Conservation (phyloP, 2,329 filamentous ascomycete species). For the Curvularia sp. region DNA sequence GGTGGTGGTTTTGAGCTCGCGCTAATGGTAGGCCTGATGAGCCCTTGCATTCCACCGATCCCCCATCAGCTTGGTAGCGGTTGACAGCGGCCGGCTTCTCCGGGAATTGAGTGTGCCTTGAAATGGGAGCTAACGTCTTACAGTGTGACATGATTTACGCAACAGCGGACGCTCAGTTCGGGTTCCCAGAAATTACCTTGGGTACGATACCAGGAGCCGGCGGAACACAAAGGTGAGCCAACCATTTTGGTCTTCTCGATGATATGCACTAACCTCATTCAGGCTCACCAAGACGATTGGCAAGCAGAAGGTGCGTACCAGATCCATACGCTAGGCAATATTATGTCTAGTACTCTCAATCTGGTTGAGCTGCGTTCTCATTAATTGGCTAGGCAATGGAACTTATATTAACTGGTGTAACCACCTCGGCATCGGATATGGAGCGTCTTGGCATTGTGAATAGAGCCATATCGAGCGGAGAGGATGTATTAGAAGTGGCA, state of each 20-base stretch:
- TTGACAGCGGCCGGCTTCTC: conserved; percentile 9
- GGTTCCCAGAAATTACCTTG: conserved; percentile 94
- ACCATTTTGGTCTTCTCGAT: background rate
- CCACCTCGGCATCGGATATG: conserved; percentile 49
- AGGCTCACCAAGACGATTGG: conserved; percentile 73
- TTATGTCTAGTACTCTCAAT: conserved; percentile 9
- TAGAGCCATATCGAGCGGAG: conserved; percentile 45
- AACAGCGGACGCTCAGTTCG: conserved; percentile 83
- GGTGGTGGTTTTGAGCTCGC: conserved; percentile 94
- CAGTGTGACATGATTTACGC: conserved; percentile 82
- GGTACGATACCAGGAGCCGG: conserved; percentile 91
- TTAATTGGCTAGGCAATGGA: conserved; percentile 53
- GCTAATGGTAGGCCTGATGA: conserved; percentile 74
- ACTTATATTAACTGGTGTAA: conserved; percentile 53
- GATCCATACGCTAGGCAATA: conserved; percentile 16
- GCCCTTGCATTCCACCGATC: conserved; percentile 47
- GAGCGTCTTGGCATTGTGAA: conserved; percentile 54
- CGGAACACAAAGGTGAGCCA: conserved; percentile 69
- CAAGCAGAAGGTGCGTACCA: conserved; percentile 46
- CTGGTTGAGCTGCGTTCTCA: conserved; percentile 6
- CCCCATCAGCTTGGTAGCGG: background rate
- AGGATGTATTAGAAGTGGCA: conserved; percentile 51
- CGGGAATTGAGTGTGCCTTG: background rate
- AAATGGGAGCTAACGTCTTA: background rate
- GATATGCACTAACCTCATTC: background rate